Conservation (phyloP, 257 asterid species). For the Solanum arcanum region DNA sequence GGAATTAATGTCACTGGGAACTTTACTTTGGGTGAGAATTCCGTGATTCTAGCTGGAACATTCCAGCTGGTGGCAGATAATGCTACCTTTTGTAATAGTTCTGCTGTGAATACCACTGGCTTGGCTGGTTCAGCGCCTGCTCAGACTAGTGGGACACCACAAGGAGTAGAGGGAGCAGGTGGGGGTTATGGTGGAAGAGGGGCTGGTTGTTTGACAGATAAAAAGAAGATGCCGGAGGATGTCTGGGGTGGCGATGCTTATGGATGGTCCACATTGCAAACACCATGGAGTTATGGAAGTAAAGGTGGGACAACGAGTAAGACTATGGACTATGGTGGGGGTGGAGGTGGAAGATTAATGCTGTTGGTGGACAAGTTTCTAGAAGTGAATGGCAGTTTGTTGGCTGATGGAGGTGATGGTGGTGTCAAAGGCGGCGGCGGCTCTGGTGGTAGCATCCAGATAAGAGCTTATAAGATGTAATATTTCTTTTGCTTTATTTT, state of each 20-base stretch:
- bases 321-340: conserved; percentile 90
- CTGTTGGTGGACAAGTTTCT: conserved; percentile 31
- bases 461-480: conserved; percentile 77
- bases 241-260: conserved; percentile 99
- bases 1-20: conserved; percentile 62
- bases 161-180: conserved; percentile 86
- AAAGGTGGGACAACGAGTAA: conserved; percentile 78
- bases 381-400: conserved; percentile 79
- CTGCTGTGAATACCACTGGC: conserved; percentile 72
- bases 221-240: conserved; percentile 67
- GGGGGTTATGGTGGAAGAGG: conserved; percentile 99
- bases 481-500: conserved; percentile 7
- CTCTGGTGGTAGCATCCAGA: conserved; percentile 91
- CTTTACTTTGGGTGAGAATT: conserved; percentile 55
- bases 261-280: conserved; percentile 67
- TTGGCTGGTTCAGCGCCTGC: conserved; percentile 80
- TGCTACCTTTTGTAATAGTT: conserved; percentile 51
- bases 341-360: conserved; percentile 90
- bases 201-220: conserved; percentile 69
- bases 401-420: conserved; percentile 93
- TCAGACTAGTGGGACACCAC: conserved; percentile 95
- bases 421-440: conserved; percentile 93
- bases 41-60: conserved; percentile 45
- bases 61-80: conserved; percentile 58
- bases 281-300: conserved; percentile 86